Evolutionary conservation across 495 filamentous ascomycete species (phyloP), one percentile per base, ranked within the genome.

Genomic region (Usnea hakonensis): DNA sequence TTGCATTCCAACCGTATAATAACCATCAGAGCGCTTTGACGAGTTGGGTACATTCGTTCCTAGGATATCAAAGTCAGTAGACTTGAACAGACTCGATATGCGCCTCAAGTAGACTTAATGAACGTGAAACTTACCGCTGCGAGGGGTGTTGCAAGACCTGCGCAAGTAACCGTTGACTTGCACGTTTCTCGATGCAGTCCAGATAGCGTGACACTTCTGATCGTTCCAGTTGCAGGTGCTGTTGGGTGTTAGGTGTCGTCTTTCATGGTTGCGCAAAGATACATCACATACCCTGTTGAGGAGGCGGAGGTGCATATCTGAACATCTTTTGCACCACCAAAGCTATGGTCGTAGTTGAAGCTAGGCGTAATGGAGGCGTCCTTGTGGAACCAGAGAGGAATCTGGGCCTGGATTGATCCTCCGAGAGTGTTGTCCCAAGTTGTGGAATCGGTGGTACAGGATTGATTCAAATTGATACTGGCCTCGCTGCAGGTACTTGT

Each of bases 391-490:
- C 58, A 61, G 36, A 61, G 58, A 41, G 58, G 58, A 17, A 61
- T 40, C 50, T 61, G 44, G 17, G 44, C 46, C 50, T 61, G 58
- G 21, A 61, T 28, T 9, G 44, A 33, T 23, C n/a, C n/a, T 38
- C 58, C 58, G 17, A 61, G 53, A 19, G 17, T 54, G n/a, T 61
- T 61, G 46, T 61, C 58, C 58, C 58, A 61, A 7, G 58, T 61
- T 26, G 58, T 61, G 44, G 16, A 37, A 38, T 61, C 58, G n/a
- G 58, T 61, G 28, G 30, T 38, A 54, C 58, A 61, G 10, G 44
- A 26, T 35, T 19, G 32, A n/a, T 61, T 61, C 21, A 53, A 21
- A 2, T 61, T 52, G 58, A 61, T 19, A 7, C 38, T 37, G 16
- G 30, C 19, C 58, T 61, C 58, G 44, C 21, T 38, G 58, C 44